These are phyloP conservation scores for Jatropha multifida DNA, from an alignment of 441 rosid genomes.

Conservation along the genomic window DNA sequence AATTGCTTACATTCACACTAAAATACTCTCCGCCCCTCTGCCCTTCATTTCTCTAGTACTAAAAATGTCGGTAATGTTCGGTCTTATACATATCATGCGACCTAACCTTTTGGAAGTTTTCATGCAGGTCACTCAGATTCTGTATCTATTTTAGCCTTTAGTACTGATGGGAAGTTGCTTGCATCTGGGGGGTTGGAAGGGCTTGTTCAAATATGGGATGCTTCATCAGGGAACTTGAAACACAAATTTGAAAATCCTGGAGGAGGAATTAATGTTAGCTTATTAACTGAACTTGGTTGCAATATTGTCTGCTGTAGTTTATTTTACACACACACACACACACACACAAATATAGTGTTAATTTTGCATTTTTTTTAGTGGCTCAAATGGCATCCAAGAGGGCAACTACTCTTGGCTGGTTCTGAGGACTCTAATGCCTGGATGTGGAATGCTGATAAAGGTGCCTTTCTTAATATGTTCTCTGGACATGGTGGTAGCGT, in stretches of 20 bases:
- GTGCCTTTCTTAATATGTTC: slow-evolving; percentile 63
- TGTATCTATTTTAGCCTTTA: slow-evolving; percentile 69
- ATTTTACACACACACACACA: not conserved
- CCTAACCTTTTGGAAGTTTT: slow-evolving; percentile 11
- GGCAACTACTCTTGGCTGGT: slow-evolving; percentile 79
- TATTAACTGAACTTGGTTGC: not conserved
- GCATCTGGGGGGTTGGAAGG: slow-evolving; percentile 86
- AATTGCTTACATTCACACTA: not conserved
- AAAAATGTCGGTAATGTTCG: not conserved
- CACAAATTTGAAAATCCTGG: slow-evolving; percentile 62
- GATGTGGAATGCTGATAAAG: slow-evolving; percentile 96
- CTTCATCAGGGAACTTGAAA: slow-evolving; percentile 46
- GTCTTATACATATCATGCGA: slow-evolving; percentile 6
- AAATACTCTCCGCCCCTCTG: slow-evolving; percentile 12
- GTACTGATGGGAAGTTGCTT: slow-evolving; percentile 65
- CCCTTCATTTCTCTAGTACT: not conserved
- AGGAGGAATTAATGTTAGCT: slow-evolving; percentile 62
- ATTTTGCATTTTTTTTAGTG: slow-evolving; percentile 47
- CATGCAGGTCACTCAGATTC: slow-evolving; percentile 80
- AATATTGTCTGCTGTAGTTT: not conserved
- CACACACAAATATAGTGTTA: not conserved
- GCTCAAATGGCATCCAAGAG: slow-evolving; percentile 94
- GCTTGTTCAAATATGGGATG: slow-evolving; percentile 62
- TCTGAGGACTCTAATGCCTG: slow-evolving; percentile 74
- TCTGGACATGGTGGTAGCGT: slow-evolving; percentile 68